A percentile compares a stretch with the other conserved stretches of the same genome.
phyloP scores from a whole-genome alignment of 805 yeast species.

The Metschnikowia amazonensis region DNA sequence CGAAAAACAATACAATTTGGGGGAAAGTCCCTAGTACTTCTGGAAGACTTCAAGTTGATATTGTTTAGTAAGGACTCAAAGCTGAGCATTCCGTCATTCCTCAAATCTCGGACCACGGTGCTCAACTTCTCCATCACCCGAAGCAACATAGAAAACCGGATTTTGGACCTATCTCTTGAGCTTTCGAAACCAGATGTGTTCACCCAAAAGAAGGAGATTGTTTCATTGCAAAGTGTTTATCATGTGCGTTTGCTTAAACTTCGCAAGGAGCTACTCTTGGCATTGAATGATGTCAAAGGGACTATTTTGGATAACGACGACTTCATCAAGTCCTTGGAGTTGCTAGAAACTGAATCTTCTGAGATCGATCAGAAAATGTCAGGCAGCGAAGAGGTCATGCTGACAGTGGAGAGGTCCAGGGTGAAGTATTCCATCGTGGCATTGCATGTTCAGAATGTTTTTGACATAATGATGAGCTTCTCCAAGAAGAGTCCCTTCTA shows the following conservation, averaged over 20 bases:
- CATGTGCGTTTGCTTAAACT: constrained; percentile 48
- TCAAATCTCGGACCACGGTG: constrained; percentile 58
- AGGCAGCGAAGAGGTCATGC: constrained; percentile 55
- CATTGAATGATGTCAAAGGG: constrained; percentile 55
- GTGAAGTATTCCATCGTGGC: constrained; percentile 54
- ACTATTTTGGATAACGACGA: constrained; percentile 65
- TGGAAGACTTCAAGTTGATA: constrained; percentile 57
- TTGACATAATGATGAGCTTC: constrained; percentile 39
- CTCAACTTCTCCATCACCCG: constrained; percentile 73
- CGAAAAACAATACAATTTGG: constrained; percentile 61
- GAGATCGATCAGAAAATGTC: constrained; percentile 50
- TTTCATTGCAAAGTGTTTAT: constrained; percentile 57
- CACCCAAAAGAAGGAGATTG: constrained; percentile 48
- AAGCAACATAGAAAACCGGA: constrained; percentile 59
- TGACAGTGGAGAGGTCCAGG: constrained; percentile 47
- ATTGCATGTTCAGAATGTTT: constrained; percentile 48
- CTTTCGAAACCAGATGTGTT: constrained; percentile 66
- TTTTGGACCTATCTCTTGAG: constrained; percentile 53
- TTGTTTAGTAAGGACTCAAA: constrained; percentile 60
- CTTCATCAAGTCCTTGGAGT: constrained; percentile 57
- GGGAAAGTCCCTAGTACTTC: constrained; percentile 58
- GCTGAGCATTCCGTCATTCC: constrained; percentile 45
- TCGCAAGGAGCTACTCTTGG: constrained; percentile 55
- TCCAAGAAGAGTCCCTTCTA: constrained; percentile 49
- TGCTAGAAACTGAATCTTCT: constrained; percentile 58